Evolutionary conservation across 306 rosid species (phyloP), one percentile per base, ranked within the genome.

Genomic region (Aeschynomene evenia): DNA sequence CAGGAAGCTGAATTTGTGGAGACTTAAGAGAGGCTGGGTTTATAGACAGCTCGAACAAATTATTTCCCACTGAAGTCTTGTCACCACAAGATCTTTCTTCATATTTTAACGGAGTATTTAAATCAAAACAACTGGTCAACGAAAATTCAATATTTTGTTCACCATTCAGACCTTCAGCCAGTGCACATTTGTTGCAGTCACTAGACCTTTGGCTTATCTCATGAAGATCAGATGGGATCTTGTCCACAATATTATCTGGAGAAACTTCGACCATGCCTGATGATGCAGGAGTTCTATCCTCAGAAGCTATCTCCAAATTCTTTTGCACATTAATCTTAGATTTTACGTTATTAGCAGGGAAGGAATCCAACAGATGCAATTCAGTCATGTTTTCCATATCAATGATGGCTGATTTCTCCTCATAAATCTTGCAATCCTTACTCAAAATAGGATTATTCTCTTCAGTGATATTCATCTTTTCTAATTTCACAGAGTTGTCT

Each of bases 391-490:
- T 45, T 48, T 51, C 85, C 62, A 54, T 60, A 23, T 75, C 81
- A 49, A 29, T 14, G 15, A 65, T 53, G 66, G 78, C 56, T 64
- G 88, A 65, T 80, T 71, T 77, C 70, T 43, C 80, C 56, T 77
- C 83, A 28, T 5, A 63, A 78, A 73, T 73, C 63, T 62, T 76
- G 37, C 59, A 74, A 74, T 83, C 84, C 56, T 77, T 83, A 46
- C 36, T 61, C 26, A 24, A 57, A 77, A 74, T 45, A 19, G 70
- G 49, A 74, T 81, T 62, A 22, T 61, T 74, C 40, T 73, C 75
- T 75, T 68, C 81, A 62, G 14, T 36, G 73, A 26, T 70, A 61
- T 77, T 53, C 68, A 64, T 68, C 63, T 65, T 70, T 73, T 78
- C 85, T 50, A 33, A 54, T 43, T 63, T 68, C 52, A 57, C 24